Base-by-base conservation (phyloP, 495 filamentous ascomycete genomes). In the Aspergillus ellipticus region DNA sequence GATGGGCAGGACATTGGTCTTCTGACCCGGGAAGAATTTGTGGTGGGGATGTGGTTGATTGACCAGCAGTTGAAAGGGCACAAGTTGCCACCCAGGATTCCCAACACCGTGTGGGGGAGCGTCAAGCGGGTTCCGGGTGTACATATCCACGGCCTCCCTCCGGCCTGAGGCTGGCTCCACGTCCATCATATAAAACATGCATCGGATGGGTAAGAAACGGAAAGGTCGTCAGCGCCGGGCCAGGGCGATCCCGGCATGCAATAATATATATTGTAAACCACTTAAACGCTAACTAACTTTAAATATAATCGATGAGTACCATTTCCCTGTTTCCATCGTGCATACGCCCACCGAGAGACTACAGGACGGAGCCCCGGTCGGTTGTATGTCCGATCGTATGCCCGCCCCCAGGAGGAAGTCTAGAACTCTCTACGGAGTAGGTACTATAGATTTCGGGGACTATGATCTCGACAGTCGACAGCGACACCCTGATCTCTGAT, bases 41-140 rank as follows among this genome's bases (percentile, higher is more conserved):
- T 97, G 28, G 91, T 97, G 39, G 94, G 94, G 11, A 84, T 92
- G 80, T 98, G 94, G 94, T 76, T 98, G 45, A 84, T 98, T 52
- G 94, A 98, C 70, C 90, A 96, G 73, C 76, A 86, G 59, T 73
- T 97, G 35, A 89, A 89, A 66, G 94, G 94, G 1, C 79, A 90
- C 51, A 98, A 97, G 75, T 76, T 96, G 31, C 94, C 94, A 0
- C 71, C 80, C 4, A 84, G 81, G 62, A 88, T 97, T 6, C 78
- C 82, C 15, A 85, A 88, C 49, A 94, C 88, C 65, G 89, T 97
- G 0, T 97, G 93, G 95, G 82, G 76, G 24, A 95, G 90, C 63
- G 92, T 91, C 8, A 82, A 82, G 56, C 79, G 81, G 21, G 66
- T 85, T 28, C 64, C 70, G 15, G 77, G 77, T 8, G 67, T 79